These are phyloP conservation scores for Triangularia setosa DNA, from an alignment of 2,329 filamentous ascomycete genomes.

Conservation along the genomic window DNA sequence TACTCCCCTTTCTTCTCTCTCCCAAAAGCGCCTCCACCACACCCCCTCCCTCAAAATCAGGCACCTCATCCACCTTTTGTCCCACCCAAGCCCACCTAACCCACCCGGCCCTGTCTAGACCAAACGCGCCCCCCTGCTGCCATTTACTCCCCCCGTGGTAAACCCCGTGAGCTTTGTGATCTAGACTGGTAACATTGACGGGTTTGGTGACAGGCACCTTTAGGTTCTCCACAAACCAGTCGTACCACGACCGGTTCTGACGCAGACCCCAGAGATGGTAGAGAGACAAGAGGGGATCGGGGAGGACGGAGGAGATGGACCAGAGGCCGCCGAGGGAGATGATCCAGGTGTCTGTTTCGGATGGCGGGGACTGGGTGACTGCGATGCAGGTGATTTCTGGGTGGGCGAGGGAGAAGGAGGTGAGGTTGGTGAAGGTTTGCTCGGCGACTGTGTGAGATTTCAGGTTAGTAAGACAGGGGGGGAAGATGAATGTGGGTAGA, in stretches of 20 bases:
- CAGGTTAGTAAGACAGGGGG: not conserved
- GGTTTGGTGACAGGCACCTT: not conserved
- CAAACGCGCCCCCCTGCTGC: not conserved
- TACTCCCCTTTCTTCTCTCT: not conserved
- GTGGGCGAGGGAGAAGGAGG: slow-evolving; percentile 48
- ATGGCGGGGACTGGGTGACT: slow-evolving; percentile 55
- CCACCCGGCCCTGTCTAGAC: not conserved
- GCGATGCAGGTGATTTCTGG: slow-evolving; percentile 54
- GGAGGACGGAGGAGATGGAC: slow-evolving; percentile 53
- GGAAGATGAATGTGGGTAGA: no score
- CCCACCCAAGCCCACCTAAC: not conserved
- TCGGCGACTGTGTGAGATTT: slow-evolving; percentile 53
- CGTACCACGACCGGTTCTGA: slow-evolving; percentile 57
- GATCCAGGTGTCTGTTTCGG: slow-evolving; percentile 55
- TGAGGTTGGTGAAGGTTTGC: slow-evolving; percentile 57
- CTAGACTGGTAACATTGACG: not conserved
- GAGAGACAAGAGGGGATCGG: slow-evolving; percentile 56
- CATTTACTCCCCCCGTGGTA: not conserved
- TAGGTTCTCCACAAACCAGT: not conserved
- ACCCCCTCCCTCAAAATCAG: slow-evolving; percentile 13
- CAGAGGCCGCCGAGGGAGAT: slow-evolving; percentile 52
- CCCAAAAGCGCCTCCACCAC: not conserved
- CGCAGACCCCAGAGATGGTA: slow-evolving; percentile 67
- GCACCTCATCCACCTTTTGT: slow-evolving; percentile 13
- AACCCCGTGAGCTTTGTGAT: not conserved